A percentile compares a stretch with the other conserved stretches of the same genome.
These are phyloP conservation scores for Lodderomyces jiufengensis DNA, from an alignment of 1,139 yeast species.

Conservation along the genomic window DNA sequence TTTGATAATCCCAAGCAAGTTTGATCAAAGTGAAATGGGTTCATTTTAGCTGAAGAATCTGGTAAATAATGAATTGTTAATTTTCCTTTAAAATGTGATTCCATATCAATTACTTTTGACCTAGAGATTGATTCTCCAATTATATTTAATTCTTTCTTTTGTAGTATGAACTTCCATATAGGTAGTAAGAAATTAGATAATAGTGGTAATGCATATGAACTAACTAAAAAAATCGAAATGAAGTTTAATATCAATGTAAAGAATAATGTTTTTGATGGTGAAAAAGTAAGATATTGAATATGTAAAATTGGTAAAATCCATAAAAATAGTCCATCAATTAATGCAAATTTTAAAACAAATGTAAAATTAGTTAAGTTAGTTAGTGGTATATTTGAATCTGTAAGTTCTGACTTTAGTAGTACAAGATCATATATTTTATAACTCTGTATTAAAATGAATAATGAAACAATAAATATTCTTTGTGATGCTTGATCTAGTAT, in stretches of 20 bases:
- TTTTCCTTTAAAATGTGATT: slow-evolving; percentile 78
- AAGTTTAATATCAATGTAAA: slow-evolving; percentile 34
- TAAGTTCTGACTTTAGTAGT: slow-evolving; percentile 34
- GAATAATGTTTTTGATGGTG: slow-evolving; percentile 50
- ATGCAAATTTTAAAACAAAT: slow-evolving; percentile 65
- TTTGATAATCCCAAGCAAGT: slow-evolving; percentile 52
- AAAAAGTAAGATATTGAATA: slow-evolving; percentile 67
- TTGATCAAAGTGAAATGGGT: slow-evolving; percentile 61
- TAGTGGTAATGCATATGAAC: slow-evolving; percentile 36
- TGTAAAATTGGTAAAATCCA: slow-evolving; percentile 70
- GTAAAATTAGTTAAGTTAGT: slow-evolving; percentile 45
- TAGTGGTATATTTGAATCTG: slow-evolving; percentile 13
- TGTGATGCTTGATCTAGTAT: slow-evolving; percentile 81
- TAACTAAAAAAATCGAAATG: slow-evolving; percentile 41
- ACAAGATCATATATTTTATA: slow-evolving; percentile 76
- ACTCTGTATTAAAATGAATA: slow-evolving; percentile 73
- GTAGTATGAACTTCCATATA: slow-evolving; percentile 45
- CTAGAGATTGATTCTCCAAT: slow-evolving; percentile 52
- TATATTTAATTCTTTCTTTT: slow-evolving; percentile 61
- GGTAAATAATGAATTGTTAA: slow-evolving; percentile 87
- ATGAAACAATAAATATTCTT: slow-evolving; percentile 57
- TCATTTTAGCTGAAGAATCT: slow-evolving; percentile 81
- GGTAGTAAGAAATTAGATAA: slow-evolving; percentile 33
- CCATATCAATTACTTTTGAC: slow-evolving; percentile 51
- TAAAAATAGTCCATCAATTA: slow-evolving; percentile 68